Conservation (phyloP, 2,329 filamentous ascomycete genomes). For the Sporothrix protearum region DNA sequence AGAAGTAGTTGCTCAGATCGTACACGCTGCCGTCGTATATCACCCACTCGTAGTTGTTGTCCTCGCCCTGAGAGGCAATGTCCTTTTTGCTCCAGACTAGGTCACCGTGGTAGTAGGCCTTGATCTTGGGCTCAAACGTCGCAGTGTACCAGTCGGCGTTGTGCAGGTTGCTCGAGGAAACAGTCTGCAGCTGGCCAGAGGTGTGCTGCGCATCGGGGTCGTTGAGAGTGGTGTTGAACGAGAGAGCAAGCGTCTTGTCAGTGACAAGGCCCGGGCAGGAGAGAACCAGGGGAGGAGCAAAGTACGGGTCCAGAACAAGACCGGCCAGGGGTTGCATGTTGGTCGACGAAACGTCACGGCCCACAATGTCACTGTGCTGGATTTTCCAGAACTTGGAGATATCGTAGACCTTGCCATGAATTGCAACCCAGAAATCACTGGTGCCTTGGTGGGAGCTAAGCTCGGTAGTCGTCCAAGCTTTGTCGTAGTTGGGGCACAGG, state of each 20-base stretch:
- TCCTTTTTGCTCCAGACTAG: slow-evolving; percentile 65
- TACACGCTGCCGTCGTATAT: slow-evolving; percentile 74
- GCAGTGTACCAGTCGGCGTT: slow-evolving; percentile 70
- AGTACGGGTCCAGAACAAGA: slow-evolving; percentile 77
- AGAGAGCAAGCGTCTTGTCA: slow-evolving; percentile 53
- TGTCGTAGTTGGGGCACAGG: slow-evolving; percentile 86
- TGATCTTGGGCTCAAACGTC: slow-evolving; percentile 74
- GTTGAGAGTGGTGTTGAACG: slow-evolving; percentile 61
- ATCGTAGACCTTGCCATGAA: slow-evolving; percentile 88
- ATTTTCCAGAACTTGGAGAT: slow-evolving; percentile 81
- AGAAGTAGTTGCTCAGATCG: slow-evolving; percentile 88
- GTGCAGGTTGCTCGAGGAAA: slow-evolving; percentile 56
- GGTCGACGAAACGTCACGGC: slow-evolving; percentile 52
- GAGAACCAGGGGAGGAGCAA: slow-evolving; percentile 69
- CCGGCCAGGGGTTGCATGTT: slow-evolving; percentile 78
- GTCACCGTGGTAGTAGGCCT: slow-evolving; percentile 81
- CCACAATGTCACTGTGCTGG: slow-evolving; percentile 73
- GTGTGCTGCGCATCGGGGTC: slow-evolving; percentile 60
- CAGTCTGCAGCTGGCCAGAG: slow-evolving; percentile 60
- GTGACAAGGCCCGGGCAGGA: slow-evolving; percentile 72
- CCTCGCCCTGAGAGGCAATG: slow-evolving; percentile 62
- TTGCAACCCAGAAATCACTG: slow-evolving; percentile 80
- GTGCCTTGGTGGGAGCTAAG: slow-evolving; percentile 66
- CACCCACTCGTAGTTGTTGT: slow-evolving; percentile 72
- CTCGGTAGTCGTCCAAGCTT: slow-evolving; percentile 74